A percentile compares a stretch with the other conserved stretches of the same genome.
Conservation (phyloP, 2,329 filamentous ascomycete species). For the Harringtonia aguacate region DNA sequence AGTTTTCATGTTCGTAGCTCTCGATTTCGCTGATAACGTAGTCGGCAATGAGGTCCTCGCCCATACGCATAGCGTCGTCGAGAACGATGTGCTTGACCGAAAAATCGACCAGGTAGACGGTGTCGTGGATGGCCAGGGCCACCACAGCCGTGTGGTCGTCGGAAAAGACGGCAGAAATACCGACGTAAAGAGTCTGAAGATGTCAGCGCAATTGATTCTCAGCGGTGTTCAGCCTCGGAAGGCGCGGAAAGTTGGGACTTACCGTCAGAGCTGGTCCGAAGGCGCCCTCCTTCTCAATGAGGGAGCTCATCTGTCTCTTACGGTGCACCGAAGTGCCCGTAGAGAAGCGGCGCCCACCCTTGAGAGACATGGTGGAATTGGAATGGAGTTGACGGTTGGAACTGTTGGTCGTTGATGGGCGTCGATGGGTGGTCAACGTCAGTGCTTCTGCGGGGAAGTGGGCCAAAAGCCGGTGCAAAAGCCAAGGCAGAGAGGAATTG, state of each 20-base stretch:
- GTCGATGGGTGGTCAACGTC: no score
- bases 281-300: conserved; percentile 29
- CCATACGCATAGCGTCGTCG: conserved; percentile 25
- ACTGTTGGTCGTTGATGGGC: no score
- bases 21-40: conserved; percentile 47
- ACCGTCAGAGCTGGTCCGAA: conserved; percentile 37
- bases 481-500: no score
- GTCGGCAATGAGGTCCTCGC: conserved; percentile 41
- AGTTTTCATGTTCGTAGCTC: conserved; percentile 52
- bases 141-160: conserved; percentile 44
- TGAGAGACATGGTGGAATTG: conserved; percentile 3
- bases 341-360: conserved; percentile 27
- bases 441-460: no score
- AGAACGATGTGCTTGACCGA: conserved; percentile 47
- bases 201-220: no score
- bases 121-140: conserved; percentile 61
- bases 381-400: not conserved
- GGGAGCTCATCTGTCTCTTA: conserved; percentile 33
- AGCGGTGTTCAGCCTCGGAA: not conserved
- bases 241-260: conserved; percentile 14
- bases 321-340: conserved; percentile 33
- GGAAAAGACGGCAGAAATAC: conserved; percentile 45
- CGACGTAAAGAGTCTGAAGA: conserved; percentile 51
- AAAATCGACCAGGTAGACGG: conserved; percentile 65
- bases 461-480: no score